Evolutionary conservation across 805 yeast genomes (phyloP), one percentile per base, ranked within the genome.

Genomic region (Candida montana): DNA sequence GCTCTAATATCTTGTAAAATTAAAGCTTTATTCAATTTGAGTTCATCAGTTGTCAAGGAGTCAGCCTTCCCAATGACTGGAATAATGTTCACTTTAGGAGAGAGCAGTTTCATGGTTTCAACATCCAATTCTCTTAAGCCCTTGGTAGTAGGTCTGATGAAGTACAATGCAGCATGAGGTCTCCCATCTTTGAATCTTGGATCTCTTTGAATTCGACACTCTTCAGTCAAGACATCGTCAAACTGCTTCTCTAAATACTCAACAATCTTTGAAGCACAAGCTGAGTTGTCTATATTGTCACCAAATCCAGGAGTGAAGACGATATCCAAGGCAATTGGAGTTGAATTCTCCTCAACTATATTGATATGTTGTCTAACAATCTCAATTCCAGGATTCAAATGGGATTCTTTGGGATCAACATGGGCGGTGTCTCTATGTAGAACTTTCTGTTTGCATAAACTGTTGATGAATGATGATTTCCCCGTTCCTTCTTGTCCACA

Each of bases 11-110:
- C 89, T 37, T 64, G 67, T 59, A 67, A 68, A 44, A 85, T 68
- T 41, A 71, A 64, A 41, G 66, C 61, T 58, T 83, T 83, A 60
- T 74, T 72, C 23, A 61, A 60, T 13, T 59, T 57, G 42, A 80
- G 63, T 61, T 90, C 96, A 2, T 72, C 59, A 18, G 70, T 71
- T 0, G 95, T 86, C 51, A 87, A 68, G 2, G 87, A 71, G 59
- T 90, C 97, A 3, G 95, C 80, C 54, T 85, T 83, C 29, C 85
- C 76, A 44, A 90, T 75, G 20, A 89, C 79, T 2, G 97, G 96
- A 33, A 90, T 77, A 20, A 91, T 72, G 63, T 90, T 90, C 17
- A 85, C 95, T 49, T 80, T 77, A 19, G 75, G 70, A 13, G 90
- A 75, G 39, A 90, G 69, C 35, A 72, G 68, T 51, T 70, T 76